Base-by-base conservation (phyloP, 352 stramenopile species). In the Nannochloropsis limnetica region DNA sequence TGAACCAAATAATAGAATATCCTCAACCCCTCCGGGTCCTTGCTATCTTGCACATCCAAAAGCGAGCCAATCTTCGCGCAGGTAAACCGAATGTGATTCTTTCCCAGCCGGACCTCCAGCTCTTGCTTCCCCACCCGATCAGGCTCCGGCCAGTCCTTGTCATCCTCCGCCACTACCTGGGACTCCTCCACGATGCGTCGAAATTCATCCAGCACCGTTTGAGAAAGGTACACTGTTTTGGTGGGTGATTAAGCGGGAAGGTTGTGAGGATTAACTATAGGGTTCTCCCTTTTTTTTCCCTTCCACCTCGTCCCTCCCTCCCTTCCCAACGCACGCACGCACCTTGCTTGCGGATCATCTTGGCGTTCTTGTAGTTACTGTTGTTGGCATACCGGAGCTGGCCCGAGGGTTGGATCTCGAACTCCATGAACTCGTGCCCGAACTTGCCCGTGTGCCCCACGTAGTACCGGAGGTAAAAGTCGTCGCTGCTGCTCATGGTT, bases 391-490 rank as follows among this genome's bases (percentile, higher is more conserved):
- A 99, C 44, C 94, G 91, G 29, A 99, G 89, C 82, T 91, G 90
- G 9, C 90, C 90, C 83, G 94, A 91, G 17, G 92, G 89, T 45
- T 88, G 91, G 80, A 98, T 95, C 86, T 98, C 94, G 84, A 98
- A 98, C 89, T 99, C 95, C 93, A 97, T 96, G 85, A 97, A 97
- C 87, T 98, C 94, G 86, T 98, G 93, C 22, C 95, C 95, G 87
- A 97, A 98, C 87, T 97, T 95, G 80, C 94, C 95, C 81, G 94
- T 91, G 86, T 98, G 95, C 8, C 95, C 95, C 25, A 98, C 93
- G n/a, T 74, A 74, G 61, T 74, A 74, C 11, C 61, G 61, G 25
- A 74, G 61, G n/a, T 74, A 74, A 22, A 74, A 74, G n/a, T 29
- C 61, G 61, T 74, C 61, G 25, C 61, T 20, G 25, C n/a, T 29